phyloP scores from a whole-genome alignment of 2,329 filamentous ascomycete species.

The Calonectria naviculata region DNA sequence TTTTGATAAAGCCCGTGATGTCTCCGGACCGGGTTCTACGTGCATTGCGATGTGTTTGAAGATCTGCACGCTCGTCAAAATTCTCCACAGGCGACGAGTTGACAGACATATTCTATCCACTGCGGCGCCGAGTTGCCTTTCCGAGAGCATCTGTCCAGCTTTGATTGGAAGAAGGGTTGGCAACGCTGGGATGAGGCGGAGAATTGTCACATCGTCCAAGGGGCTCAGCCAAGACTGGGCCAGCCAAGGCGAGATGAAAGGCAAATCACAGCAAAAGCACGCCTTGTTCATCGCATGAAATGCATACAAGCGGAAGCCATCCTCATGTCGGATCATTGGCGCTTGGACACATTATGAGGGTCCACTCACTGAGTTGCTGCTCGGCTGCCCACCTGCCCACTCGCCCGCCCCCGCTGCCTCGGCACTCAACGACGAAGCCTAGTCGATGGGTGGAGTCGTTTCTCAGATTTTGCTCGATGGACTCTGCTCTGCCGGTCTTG shows the following conservation, averaged over 20 bases:
- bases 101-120: not conserved
- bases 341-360: not conserved
- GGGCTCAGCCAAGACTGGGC: not conserved
- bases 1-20: not conserved
- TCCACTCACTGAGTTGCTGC: not conserved
- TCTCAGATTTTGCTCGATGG: too few relatives aligned
- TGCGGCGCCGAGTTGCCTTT: not conserved
- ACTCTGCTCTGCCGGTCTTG: too few relatives aligned
- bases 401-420: not conserved
- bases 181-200: not conserved
- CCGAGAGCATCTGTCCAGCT: not conserved
- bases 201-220: too few relatives aligned
- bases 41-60: not conserved
- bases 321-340: not conserved
- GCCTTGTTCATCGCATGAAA: not conserved
- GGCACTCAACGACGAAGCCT: not conserved
- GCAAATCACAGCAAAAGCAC: not conserved
- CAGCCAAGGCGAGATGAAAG: not conserved
- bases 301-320: not conserved
- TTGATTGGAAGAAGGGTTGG: not conserved
- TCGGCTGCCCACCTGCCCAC: not conserved
- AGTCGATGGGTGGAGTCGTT: not conserved
- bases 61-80: not conserved
- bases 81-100: not conserved
- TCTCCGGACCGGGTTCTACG: not conserved